Evolutionary conservation across 352 stramenopile species (phyloP).

Genomic region (Phytophthora pluvialis): DNA sequence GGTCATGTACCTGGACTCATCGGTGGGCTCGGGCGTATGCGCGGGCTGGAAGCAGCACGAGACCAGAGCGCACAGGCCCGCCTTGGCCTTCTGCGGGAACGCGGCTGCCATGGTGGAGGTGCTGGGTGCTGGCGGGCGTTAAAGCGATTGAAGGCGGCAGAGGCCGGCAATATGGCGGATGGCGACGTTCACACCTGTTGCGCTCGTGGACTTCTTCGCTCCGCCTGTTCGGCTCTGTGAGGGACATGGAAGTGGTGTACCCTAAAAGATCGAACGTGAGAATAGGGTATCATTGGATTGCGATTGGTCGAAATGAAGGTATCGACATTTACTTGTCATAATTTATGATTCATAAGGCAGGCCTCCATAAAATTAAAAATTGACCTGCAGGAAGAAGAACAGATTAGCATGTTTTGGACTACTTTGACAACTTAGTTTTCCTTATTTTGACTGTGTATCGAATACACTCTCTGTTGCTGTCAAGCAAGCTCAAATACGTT

Average conservation of each 20-base stretch:
- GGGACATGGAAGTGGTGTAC: constrained; percentile 1
- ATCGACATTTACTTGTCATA: too few relatives aligned
- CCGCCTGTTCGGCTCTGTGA: constrained; percentile 1
- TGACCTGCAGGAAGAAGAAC: too few relatives aligned
- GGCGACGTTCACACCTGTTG: background rate
- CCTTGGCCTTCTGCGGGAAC: constrained; percentile 37
- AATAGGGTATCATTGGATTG: background rate
- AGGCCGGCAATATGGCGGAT: background rate
- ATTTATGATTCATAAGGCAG: too few relatives aligned
- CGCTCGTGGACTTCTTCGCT: constrained; percentile 1
- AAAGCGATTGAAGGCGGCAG: constrained; percentile 6
- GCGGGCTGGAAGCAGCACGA: constrained; percentile 68
- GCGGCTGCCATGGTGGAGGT: constrained; percentile 10
- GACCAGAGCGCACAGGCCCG: constrained; percentile 51
- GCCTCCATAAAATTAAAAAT: too few relatives aligned
- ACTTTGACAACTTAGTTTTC: too few relatives aligned
- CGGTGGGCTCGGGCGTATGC: constrained; percentile 25
- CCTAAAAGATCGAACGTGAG: constrained; percentile 23
- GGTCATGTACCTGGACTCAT: constrained; percentile 50
- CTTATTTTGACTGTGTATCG: too few relatives aligned
- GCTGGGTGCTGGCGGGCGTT: background rate
- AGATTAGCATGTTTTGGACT: too few relatives aligned
- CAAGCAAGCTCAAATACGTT: too few relatives aligned
- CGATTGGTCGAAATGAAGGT: too few relatives aligned
- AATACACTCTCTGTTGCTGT: too few relatives aligned